Evolutionary conservation across 73 alveolate species (phyloP).

Genomic region (Paramecium pentaurelia): DNA sequence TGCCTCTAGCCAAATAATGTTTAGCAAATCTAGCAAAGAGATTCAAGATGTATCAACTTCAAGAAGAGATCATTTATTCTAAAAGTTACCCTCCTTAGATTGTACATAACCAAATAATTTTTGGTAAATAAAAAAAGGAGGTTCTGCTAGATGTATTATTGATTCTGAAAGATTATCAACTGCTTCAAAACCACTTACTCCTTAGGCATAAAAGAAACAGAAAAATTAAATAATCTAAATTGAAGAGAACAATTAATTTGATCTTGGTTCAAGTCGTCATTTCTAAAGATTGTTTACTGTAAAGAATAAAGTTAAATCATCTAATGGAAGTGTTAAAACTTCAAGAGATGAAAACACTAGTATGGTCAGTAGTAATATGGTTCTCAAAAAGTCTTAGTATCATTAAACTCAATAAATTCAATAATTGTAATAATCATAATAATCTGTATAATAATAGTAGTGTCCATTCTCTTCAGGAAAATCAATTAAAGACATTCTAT

Average conservation of each 20-base stretch:
- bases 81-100: neutral
- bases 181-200: neutral
- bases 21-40: neutral
- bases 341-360: neutral
- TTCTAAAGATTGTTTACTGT: neutral
- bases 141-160: neutral
- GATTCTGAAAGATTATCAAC: neutral
- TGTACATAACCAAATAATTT: neutral
- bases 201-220: neutral
- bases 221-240: neutral
- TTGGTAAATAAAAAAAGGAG: constrained; percentile 3
- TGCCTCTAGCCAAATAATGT: neutral
- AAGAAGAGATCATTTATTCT: neutral
- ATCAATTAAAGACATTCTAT: neutral
- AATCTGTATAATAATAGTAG: neutral
- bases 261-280: constrained; percentile 6
- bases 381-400: neutral
- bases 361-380: neutral
- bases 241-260: neutral
- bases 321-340: neutral
- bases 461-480: constrained; percentile 19
- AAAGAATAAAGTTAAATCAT: neutral
- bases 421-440: neutral
- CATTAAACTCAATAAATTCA: neutral
- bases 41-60: neutral